phyloP scores from a whole-genome alignment of 2,329 filamentous ascomycete genomes.

The Ustulina deusta region DNA sequence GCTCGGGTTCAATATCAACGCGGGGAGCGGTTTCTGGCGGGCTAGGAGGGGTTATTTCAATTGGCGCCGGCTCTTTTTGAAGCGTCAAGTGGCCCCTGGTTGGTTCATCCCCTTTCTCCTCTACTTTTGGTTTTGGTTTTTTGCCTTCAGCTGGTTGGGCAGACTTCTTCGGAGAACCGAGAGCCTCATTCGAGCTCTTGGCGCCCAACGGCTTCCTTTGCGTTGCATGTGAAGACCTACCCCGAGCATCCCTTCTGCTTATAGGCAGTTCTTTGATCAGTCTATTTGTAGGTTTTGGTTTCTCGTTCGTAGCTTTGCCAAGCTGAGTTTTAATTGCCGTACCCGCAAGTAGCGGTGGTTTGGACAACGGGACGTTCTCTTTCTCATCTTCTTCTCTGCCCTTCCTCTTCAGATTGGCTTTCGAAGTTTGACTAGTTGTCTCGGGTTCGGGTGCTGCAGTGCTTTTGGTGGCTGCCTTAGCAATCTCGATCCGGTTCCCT shows the following conservation, averaged over 20 bases:
- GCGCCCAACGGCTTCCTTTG: conserved; percentile 63
- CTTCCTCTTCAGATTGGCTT: conserved; percentile 69
- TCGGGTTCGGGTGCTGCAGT: conserved; percentile 33
- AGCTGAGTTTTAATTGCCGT: conserved; percentile 49
- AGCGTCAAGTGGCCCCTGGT: conserved; percentile 37
- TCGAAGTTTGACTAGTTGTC: conserved; percentile 50
- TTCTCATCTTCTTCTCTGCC: conserved; percentile 67
- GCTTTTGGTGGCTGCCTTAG: conserved; percentile 12
- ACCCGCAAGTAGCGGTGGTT: conserved; percentile 49
- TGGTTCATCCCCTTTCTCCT: conserved; percentile 45
- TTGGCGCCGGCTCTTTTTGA: conserved; percentile 44
- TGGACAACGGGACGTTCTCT: conserved; percentile 52
- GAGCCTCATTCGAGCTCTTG: conserved; percentile 71
- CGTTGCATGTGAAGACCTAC: conserved; percentile 45
- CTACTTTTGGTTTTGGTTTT: conserved; percentile 55
- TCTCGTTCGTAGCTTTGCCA: conserved; percentile 41
- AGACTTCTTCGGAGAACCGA: conserved; percentile 69
- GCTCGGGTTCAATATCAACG: conserved; percentile 49
- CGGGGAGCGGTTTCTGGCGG: conserved; percentile 39
- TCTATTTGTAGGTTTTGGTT: conserved; percentile 52
- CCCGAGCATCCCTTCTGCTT: conserved; percentile 57
- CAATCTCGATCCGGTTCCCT: conserved; percentile 8
- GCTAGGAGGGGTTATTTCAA: conserved; percentile 49
- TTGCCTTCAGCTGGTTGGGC: conserved; percentile 55
- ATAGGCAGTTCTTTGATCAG: conserved; percentile 61